phyloP scores from a whole-genome alignment of 495 filamentous ascomycete genomes.

The Aspergillus kassunensis region DNA sequence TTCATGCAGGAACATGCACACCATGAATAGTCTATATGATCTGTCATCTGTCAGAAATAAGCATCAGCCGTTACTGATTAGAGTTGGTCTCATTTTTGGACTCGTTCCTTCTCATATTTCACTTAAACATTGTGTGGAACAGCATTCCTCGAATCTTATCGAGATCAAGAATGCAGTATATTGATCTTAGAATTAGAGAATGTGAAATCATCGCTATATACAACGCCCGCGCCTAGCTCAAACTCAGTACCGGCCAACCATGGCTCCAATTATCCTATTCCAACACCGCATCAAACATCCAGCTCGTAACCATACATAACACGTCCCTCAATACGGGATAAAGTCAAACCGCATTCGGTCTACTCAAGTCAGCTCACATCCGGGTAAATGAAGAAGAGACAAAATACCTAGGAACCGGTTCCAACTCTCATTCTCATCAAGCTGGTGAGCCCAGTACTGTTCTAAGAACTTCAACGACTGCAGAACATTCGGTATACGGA shows the following conservation, averaged over 20 bases:
- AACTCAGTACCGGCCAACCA: neutral
- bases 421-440: conserved; percentile 42
- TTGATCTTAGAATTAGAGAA: no score
- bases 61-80: conserved; percentile 8
- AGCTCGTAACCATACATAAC: neutral
- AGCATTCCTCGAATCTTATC: conserved; percentile 1
- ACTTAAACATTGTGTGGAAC: neutral
- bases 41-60: conserved; percentile 3
- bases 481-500: conserved; percentile 43
- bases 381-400: neutral
- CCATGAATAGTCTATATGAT: neutral
- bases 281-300: conserved; percentile 3
- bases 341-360: conserved; percentile 47
- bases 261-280: neutral
- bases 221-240: neutral
- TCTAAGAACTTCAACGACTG: conserved; percentile 44
- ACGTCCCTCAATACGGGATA: conserved; percentile 36
- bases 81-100: conserved; percentile 8
- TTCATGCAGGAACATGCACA: neutral
- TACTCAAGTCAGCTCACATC: conserved; percentile 19
- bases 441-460: conserved; percentile 39
- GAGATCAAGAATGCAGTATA: no score
- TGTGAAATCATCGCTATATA: neutral
- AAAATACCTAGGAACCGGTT: conserved; percentile 41
- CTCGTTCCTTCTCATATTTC: neutral